Evolutionary conservation across 768 basidiomycete genomes (phyloP), one percentile per base, ranked within the genome.

Genomic region (Leucosporidium scottii): DNA sequence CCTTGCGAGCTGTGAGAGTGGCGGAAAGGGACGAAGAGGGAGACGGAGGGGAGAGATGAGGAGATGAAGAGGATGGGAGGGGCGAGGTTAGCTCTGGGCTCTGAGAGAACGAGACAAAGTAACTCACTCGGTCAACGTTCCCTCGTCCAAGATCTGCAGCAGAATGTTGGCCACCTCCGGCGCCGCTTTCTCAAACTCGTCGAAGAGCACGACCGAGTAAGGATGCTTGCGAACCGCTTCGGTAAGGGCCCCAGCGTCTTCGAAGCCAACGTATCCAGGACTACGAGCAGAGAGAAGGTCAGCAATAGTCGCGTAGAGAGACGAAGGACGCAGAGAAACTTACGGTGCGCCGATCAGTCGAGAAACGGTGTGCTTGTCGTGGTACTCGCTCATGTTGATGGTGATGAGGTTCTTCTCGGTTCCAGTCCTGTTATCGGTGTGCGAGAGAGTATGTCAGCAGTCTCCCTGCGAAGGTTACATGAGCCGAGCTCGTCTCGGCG

Each of bases 281-380:
- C 78, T 44, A 4, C 68, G 71, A 0, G 76, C 75, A 65, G n/a
- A 76, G 74, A 13, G 23, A 25, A 21, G 76, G 50, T 78, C 18
- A 79, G 73, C 65, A 73, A 77, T 3, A 39, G 30, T 27, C n/a
- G 39, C 39, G 39, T 15, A 2, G 15, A 44, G 6, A 6, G 39
- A 44, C 10, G 39, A 44, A 44, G 39, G 15, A 13, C 39, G 34
- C 39, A 8, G 39, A 44, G 39, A 13, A 9, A 9, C 27, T n/a
- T 93, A 90, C 0, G 91, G 89, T 3, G 91, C 89, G 65, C 93
- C 94, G 61, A 97, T 91, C 27, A 97, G 81, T 4, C 92, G 83
- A 0, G 91, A 90, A 59, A 97, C 87, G 0, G 90, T 91, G 75
- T 96, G 91, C 63, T 92, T 84, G 68, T 92, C 91, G 61, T 90